phyloP scores from a whole-genome alignment of 208 protist genomes.

The Wallacemonas rigidus region DNA sequence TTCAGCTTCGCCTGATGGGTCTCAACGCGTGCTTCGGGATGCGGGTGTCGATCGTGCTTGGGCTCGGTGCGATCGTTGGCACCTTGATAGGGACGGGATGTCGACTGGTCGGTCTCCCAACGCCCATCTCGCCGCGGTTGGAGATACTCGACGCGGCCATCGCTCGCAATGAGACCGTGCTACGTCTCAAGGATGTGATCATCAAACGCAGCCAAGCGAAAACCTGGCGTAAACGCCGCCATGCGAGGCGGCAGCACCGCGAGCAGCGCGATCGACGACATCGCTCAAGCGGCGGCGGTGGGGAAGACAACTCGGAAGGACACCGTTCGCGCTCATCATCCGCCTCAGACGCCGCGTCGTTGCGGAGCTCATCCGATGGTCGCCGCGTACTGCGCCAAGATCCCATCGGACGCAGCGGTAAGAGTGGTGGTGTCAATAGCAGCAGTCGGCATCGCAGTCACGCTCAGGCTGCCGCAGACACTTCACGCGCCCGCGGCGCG shows the following conservation, averaged over 20 bases:
- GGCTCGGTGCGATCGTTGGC: constrained; percentile 72
- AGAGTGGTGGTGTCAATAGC: too few relatives aligned
- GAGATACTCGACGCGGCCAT: constrained; percentile 66
- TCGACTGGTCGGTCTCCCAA: constrained; percentile 71
- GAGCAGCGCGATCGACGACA: constrained; percentile 6
- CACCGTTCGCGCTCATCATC: background rate
- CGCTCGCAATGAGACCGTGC: constrained; percentile 55
- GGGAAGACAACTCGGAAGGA: background rate
- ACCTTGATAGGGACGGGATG: constrained; percentile 79
- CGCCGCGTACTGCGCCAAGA: background rate
- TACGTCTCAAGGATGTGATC: constrained; percentile 66
- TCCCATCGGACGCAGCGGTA: background rate
- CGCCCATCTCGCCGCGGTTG: constrained; percentile 61
- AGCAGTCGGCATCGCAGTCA: too few relatives aligned
- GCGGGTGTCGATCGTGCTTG: constrained; percentile 72
- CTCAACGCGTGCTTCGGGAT: constrained; percentile 90
- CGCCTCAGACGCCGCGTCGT: background rate
- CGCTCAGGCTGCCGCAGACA: too few relatives aligned
- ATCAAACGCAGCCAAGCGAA: constrained; percentile 18
- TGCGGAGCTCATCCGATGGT: background rate
- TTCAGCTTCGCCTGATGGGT: constrained; percentile 76
- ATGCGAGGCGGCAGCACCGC: background rate
- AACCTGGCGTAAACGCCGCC: constrained; percentile 7
- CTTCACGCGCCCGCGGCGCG: too few relatives aligned
- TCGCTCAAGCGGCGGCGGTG: background rate